Evolutionary conservation across 2,329 filamentous ascomycete species (phyloP).

Genomic region (Aspergillus hortae): DNA sequence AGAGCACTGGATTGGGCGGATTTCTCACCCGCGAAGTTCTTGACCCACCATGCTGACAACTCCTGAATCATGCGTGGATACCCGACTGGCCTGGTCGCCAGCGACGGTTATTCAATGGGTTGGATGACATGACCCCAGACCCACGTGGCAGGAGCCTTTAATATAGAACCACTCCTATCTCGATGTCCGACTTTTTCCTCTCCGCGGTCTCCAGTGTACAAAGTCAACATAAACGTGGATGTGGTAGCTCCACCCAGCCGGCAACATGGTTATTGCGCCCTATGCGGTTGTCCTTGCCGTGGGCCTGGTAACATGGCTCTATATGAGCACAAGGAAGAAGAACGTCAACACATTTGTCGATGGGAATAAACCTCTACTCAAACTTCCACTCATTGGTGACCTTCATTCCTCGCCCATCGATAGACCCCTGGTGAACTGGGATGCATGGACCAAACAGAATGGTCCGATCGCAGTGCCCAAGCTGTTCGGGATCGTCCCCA

Average conservation of each 20-base stretch:
- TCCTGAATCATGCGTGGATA: background rate
- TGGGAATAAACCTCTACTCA: conserved; percentile 9
- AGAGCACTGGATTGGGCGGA: no score
- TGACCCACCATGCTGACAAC: background rate
- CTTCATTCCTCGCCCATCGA: conserved; percentile 26
- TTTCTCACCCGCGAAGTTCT: no score
- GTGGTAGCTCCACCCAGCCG: background rate
- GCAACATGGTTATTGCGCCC: conserved; percentile 1
- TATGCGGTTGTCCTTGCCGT: background rate
- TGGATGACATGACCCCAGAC: no score
- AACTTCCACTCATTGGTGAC: conserved; percentile 29
- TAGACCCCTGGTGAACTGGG: conserved; percentile 26
- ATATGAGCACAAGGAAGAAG: background rate
- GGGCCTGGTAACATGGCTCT: conserved; percentile 8
- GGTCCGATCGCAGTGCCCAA: conserved; percentile 30
- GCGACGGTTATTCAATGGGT: no score
- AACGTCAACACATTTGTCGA: background rate
- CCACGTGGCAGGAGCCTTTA: no score
- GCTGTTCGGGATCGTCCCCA: conserved; percentile 31
- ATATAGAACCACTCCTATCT: no score
- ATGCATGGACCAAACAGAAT: conserved; percentile 33
- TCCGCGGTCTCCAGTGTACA: no score
- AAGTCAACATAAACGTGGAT: background rate
- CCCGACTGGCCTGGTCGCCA: no score
- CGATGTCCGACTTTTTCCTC: no score